phyloP scores from a whole-genome alignment of 2,329 filamentous ascomycete species.

The Berkeleyomyces basicola region DNA sequence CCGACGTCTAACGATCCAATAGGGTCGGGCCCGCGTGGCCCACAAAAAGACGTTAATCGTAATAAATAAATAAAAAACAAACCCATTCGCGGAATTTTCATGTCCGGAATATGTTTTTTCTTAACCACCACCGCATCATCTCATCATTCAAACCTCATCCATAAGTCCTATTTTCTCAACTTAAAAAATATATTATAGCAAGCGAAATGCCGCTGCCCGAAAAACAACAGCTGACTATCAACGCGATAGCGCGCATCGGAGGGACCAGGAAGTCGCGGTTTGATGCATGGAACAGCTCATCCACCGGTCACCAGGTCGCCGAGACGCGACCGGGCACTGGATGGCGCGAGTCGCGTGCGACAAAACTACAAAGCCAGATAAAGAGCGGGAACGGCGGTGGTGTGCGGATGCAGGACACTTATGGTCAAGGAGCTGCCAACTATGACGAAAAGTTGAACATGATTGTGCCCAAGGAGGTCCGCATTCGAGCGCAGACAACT shows the following conservation, averaged over 20 bases:
- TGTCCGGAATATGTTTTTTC: too few species aligned
- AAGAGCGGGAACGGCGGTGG: slow-evolving; percentile 38
- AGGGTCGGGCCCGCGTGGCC: too few species aligned
- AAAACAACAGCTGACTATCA: slow-evolving; percentile 5
- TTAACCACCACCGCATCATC: too few species aligned
- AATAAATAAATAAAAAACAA: too few species aligned
- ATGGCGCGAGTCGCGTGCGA: slow-evolving; percentile 55
- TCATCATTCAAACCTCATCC: too few species aligned
- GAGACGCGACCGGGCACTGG: slow-evolving; percentile 46
- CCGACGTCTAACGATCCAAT: too few species aligned
- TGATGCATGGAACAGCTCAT: slow-evolving; percentile 57
- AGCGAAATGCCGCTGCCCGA: not conserved
- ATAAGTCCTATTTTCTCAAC: not conserved
- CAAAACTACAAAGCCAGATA: slow-evolving; percentile 58
- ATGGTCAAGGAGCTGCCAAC: slow-evolving; percentile 45
- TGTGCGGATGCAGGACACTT: slow-evolving; percentile 44
- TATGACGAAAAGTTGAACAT: slow-evolving; percentile 30
- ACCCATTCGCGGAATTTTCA: too few species aligned
- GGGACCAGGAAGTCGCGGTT: slow-evolving; percentile 32
- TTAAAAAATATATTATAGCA: not conserved
- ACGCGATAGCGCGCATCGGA: slow-evolving; percentile 21
- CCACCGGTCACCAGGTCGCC: slow-evolving; percentile 63
- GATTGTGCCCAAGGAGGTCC: slow-evolving; percentile 28
- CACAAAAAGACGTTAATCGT: too few species aligned
- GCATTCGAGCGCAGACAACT: slow-evolving; percentile 25